Conservation (phyloP, 352 stramenopile genomes). For the Thraustochytrium striatum region DNA sequence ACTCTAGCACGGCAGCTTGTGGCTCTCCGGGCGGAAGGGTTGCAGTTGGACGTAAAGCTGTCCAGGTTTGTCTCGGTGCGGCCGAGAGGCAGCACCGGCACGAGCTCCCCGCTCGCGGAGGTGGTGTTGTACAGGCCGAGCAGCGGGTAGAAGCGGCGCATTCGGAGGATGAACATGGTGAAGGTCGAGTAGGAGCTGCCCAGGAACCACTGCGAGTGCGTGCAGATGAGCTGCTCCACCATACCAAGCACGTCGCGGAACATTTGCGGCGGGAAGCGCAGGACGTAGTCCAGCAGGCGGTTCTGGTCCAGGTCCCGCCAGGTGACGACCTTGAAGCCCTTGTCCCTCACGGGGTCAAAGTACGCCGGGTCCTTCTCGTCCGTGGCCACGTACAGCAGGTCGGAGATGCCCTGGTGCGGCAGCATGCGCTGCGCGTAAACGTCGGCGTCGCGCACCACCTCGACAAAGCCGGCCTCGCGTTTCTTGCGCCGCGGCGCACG, state of each 20-base stretch:
- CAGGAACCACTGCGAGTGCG: constrained; percentile 30
- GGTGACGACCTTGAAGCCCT: constrained; percentile 25
- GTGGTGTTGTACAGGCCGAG: not conserved
- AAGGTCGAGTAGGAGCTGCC: constrained; percentile 43
- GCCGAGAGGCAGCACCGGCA: not conserved
- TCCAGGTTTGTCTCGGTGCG: not conserved
- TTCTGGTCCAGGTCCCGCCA: constrained; percentile 20
- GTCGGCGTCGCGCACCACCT: constrained; percentile 6
- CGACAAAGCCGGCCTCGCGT: constrained; percentile 25
- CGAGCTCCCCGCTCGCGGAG: not conserved
- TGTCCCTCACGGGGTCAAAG: constrained; percentile 41
- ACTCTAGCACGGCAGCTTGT: not conserved
- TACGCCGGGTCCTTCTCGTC: constrained; percentile 32
- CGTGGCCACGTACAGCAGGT: constrained; percentile 38
- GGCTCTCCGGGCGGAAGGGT: constrained; percentile 6
- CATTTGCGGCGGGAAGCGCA: constrained; percentile 28
- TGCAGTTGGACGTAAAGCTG: not conserved
- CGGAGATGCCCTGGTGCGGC: not conserved
- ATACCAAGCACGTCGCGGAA: constrained; percentile 42
- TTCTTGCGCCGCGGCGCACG: constrained; percentile 34
- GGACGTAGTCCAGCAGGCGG: not conserved
- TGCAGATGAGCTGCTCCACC: constrained; percentile 46
- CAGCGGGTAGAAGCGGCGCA: constrained; percentile 8
- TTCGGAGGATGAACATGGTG: constrained; percentile 41
- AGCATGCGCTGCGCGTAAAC: constrained; percentile 16